These are phyloP conservation scores for Tylopilus rubrobrunneus DNA, from an alignment of 768 basidiomycete genomes.

Conservation along the genomic window DNA sequence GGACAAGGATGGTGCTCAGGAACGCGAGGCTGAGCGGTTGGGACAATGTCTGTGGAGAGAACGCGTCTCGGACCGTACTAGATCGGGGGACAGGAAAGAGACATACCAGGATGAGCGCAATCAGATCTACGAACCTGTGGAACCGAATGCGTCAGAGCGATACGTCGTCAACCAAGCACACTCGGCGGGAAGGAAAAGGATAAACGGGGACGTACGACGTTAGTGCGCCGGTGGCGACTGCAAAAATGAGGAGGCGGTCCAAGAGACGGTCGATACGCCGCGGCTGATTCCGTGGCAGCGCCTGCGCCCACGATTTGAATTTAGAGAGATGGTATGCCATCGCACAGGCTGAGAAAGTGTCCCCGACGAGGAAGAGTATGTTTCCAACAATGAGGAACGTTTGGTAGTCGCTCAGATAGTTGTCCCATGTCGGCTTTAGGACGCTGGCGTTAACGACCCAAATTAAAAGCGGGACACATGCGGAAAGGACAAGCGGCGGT, in stretches of 20 bases:
- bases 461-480: not conserved
- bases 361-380: constrained; percentile 23
- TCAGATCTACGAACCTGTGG: constrained; percentile 22
- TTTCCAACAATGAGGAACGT: constrained; percentile 19
- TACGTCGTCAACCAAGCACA: not conserved
- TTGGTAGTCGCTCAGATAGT: not conserved
- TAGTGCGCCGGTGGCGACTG: constrained; percentile 24
- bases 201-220: constrained; percentile 16
- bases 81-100: no score
- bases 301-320: constrained; percentile 10
- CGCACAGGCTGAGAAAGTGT: constrained; percentile 16
- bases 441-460: constrained; percentile 4
- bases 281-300: not conserved
- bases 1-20: constrained; percentile 19
- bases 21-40: constrained; percentile 19
- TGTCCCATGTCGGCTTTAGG: constrained; percentile 6
- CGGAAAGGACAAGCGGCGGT: not conserved
- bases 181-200: not conserved
- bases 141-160: not conserved
- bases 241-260: constrained; percentile 22
- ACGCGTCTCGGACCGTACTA: no score
- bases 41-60: constrained; percentile 12
- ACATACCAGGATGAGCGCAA: constrained; percentile 24
- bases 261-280: constrained; percentile 21
- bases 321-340: constrained; percentile 24